phyloP scores from a whole-genome alignment of 768 basidiomycete genomes.

The Boletus speciosus region DNA sequence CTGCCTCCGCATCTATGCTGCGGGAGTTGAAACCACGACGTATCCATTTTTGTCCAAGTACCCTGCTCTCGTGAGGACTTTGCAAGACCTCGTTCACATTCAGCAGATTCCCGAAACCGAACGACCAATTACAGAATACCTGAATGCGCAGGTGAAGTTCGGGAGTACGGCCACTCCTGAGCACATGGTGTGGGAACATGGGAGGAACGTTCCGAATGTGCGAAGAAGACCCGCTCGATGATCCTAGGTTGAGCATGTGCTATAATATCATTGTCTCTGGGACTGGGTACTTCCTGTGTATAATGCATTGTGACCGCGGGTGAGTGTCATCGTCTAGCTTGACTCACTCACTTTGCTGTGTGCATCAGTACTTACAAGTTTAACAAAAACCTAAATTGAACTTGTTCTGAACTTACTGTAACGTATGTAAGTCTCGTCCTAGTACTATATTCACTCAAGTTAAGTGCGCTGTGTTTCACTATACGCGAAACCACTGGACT shows the following conservation, averaged over 20 bases:
- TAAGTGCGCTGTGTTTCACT: too few species aligned
- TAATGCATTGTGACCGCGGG: too few species aligned
- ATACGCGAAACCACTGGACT: too few species aligned
- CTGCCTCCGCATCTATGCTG: constrained; percentile 15
- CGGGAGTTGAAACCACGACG: background rate
- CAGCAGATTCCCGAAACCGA: background rate
- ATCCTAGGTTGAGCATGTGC: background rate
- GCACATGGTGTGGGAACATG: constrained; percentile 7
- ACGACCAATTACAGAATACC: background rate
- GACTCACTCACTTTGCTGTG: too few species aligned
- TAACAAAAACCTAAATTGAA: too few species aligned
- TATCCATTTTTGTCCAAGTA: constrained; percentile 8
- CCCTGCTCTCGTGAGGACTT: background rate
- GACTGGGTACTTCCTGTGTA: background rate
- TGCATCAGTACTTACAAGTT: too few species aligned
- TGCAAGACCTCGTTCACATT: constrained; percentile 2
- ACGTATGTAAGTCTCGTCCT: too few species aligned
- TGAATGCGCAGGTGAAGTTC: background rate
- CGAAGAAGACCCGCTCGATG: background rate
- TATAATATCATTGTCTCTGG: background rate
- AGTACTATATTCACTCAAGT: too few species aligned
- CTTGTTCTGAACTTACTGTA: too few species aligned
- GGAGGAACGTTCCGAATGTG: background rate
- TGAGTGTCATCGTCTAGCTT: too few species aligned
- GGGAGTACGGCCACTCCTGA: background rate